These are phyloP conservation scores for Durio zibethinus DNA, from an alignment of 345 rosid genomes.

Conservation along the genomic window DNA sequence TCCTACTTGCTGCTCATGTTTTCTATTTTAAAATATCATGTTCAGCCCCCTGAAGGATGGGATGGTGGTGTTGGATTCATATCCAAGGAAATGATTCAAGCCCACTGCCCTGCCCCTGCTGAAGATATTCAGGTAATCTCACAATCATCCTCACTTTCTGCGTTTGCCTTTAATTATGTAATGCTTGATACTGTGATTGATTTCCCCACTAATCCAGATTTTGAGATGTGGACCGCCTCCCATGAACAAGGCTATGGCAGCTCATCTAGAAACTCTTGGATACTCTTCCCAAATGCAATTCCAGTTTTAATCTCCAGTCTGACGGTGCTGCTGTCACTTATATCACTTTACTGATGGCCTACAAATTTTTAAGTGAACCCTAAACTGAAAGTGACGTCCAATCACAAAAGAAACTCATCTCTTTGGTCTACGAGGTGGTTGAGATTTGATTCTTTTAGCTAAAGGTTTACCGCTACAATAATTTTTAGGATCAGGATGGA, in stretches of 20 bases:
- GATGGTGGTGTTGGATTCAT: constrained; percentile 58
- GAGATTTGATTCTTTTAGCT: neutral
- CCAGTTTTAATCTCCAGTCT: constrained; percentile 41
- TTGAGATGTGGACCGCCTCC: constrained; percentile 66
- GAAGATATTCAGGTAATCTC: constrained; percentile 43
- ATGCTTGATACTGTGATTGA: neutral
- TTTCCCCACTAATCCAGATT: constrained; percentile 29
- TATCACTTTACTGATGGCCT: neutral
- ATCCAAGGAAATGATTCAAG: constrained; percentile 57
- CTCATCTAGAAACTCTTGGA: constrained; percentile 51
- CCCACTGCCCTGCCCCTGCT: constrained; percentile 57
- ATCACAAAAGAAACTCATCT: neutral
- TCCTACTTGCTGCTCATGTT: neutral
- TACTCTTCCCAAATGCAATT: constrained; percentile 58
- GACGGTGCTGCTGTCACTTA: neutral
- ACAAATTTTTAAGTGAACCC: neutral
- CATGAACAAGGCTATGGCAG: constrained; percentile 65
- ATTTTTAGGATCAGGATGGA: neutral
- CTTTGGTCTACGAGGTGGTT: neutral
- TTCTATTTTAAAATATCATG: constrained; percentile 2
- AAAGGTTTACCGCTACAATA: neutral
- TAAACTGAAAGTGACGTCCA: neutral
- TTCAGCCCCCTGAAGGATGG: constrained; percentile 59
- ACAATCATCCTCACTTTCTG: neutral
- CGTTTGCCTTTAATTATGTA: neutral